phyloP scores from a whole-genome alignment of 306 rosid genomes.

The Cajanus cajan region DNA sequence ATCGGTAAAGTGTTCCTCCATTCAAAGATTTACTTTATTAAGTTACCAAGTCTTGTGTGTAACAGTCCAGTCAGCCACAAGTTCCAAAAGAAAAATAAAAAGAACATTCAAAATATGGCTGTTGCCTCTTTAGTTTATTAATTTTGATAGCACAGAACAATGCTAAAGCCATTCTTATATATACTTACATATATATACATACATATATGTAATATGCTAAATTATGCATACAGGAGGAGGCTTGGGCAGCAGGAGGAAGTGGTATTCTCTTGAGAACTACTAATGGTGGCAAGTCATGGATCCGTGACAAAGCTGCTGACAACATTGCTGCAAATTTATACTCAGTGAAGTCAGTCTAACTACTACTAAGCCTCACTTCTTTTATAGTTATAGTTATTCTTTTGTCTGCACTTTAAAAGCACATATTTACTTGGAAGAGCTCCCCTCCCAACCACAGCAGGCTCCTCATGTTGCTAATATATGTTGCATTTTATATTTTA shows the following conservation, averaged over 20 bases:
- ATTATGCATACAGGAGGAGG: constrained; percentile 70
- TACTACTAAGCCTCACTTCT: constrained; percentile 7
- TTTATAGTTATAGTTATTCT: neutral
- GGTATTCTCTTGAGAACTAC: constrained; percentile 83
- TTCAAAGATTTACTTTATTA: constrained; percentile 14
- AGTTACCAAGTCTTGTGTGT: constrained; percentile 10
- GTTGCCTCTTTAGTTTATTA: neutral
- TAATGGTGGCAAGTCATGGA: constrained; percentile 95
- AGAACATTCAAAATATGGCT: neutral
- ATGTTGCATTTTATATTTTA: neutral
- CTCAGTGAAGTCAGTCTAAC: constrained; percentile 81
- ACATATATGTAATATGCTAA: neutral
- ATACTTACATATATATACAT: no score
- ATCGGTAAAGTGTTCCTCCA: constrained; percentile 45
- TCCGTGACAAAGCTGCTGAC: constrained; percentile 96
- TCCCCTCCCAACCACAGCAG: neutral
- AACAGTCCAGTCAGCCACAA: neutral
- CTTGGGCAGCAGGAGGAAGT: constrained; percentile 99
- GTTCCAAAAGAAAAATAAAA: neutral
- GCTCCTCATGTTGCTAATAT: neutral
- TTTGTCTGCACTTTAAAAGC: constrained; percentile 7
- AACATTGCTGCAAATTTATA: constrained; percentile 95
- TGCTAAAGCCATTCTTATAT: neutral
- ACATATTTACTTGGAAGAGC: neutral
- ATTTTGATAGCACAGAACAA: neutral